Conservation (phyloP, 2,329 filamentous ascomycete genomes). For the Delphinella strobiligena region DNA sequence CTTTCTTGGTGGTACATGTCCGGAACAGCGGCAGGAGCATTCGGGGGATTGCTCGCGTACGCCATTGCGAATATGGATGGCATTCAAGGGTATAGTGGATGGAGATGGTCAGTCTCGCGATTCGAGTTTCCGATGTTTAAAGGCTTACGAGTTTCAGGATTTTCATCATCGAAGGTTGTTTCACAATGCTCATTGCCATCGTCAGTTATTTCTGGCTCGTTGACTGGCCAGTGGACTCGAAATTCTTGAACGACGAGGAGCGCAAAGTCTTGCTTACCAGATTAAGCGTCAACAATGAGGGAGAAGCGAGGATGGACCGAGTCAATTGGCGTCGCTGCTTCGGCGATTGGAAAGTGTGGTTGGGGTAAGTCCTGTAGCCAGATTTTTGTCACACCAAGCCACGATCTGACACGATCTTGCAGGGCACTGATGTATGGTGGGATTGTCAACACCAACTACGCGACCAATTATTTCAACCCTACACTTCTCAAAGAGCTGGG, state of each 20-base stretch:
- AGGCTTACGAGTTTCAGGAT: constrained; percentile 11
- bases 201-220: constrained; percentile 22
- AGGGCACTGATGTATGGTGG: constrained; percentile 6
- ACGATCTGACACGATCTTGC: neutral
- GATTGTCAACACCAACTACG: constrained; percentile 34
- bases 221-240: constrained; percentile 32
- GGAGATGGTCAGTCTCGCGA: constrained; percentile 17
- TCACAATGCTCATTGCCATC: constrained; percentile 16
- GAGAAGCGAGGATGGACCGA: constrained; percentile 39
- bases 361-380: constrained; percentile 1
- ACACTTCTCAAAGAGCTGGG: constrained; percentile 30
- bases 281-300: constrained; percentile 22
- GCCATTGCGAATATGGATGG: constrained; percentile 21
- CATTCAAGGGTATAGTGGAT: constrained; percentile 18
- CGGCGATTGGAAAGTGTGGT: constrained; percentile 7
- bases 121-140: neutral
- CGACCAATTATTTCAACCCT: constrained; percentile 29
- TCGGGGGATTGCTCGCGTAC: constrained; percentile 30
- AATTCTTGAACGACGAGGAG: constrained; percentile 36
- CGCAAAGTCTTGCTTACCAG: constrained; percentile 30
- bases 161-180: constrained; percentile 19
- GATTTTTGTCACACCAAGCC: neutral
- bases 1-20: constrained; percentile 28
- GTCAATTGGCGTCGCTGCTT: constrained; percentile 25
- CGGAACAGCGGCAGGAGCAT: constrained; percentile 29